Percentiles rank a stretch among this genome's conserved stretches.
These are phyloP conservation scores for Scortechinia acanthostroma DNA, from an alignment of 2,329 filamentous ascomycete species.

Conservation along the genomic window DNA sequence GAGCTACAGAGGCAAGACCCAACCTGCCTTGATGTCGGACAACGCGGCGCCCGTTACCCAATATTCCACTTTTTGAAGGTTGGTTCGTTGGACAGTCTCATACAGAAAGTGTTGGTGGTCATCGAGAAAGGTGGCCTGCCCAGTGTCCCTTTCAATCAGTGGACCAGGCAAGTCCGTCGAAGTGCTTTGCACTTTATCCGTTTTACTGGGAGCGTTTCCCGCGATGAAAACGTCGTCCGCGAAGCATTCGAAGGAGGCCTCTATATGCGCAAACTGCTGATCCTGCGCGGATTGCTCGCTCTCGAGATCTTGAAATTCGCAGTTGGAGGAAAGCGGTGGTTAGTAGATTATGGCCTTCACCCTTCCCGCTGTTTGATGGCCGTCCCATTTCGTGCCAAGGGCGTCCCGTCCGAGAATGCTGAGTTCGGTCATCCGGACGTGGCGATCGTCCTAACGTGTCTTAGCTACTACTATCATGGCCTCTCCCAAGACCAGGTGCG, in stretches of 20 bases:
- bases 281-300: slow-evolving; percentile 57
- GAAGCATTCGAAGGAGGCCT: slow-evolving; percentile 3
- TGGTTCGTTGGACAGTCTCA: slow-evolving; percentile 34
- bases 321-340: slow-evolving; percentile 51
- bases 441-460: slow-evolving; percentile 53
- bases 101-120: slow-evolving; percentile 26
- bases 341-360: slow-evolving; percentile 58
- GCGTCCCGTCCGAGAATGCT: slow-evolving; percentile 48
- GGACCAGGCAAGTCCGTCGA: background rate
- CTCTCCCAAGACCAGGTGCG: no score
- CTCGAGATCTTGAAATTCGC: slow-evolving; percentile 50
- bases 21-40: slow-evolving; percentile 35
- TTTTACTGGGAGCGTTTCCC: background rate
- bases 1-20: slow-evolving; percentile 19
- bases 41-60: slow-evolving; percentile 30
- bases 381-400: slow-evolving; percentile 63
- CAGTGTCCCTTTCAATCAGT: slow-evolving; percentile 15
- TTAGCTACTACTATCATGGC: slow-evolving; percentile 62
- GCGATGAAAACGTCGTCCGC: background rate
- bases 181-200: background rate
- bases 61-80: slow-evolving; percentile 41
- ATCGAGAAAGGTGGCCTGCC: slow-evolving; percentile 12
- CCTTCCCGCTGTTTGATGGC: slow-evolving; percentile 47
- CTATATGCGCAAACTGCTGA: slow-evolving; percentile 22
- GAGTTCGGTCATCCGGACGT: slow-evolving; percentile 68